Evolutionary conservation across 495 filamentous ascomycete species (phyloP), one percentile per base, ranked within the genome.

Genomic region (Aspergillus sparsus): DNA sequence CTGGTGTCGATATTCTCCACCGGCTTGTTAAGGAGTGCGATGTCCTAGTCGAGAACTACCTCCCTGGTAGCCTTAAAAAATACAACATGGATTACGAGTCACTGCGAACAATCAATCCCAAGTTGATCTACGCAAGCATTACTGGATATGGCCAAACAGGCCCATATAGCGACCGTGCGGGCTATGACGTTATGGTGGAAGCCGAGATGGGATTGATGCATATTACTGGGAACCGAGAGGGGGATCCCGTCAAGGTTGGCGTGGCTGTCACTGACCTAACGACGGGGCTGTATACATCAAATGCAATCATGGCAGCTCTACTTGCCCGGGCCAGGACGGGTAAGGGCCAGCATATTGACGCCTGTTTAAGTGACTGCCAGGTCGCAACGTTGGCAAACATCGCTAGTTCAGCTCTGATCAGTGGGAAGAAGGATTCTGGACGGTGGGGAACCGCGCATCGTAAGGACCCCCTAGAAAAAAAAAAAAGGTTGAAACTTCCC

Each of bases 181-280:
- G 94, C 10, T 98, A 98, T 77, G 94, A 98, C 74, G 95, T 98
- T 58, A 98, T 98, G 92, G 95, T 98, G 0, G 94, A 98, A 74
- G 95, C 93, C 44, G 94, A 98, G 72, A 91, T 98, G 79, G 94
- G 94, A 6, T 69, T 98, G 56, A 98, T 98, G 94, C 95, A 98
- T 70, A 98, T 98, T 55, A 98, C 94, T 0, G 94, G 94, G 10
- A 80, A 81, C 44, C 77, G 90, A 63, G 91, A 96, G 57, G 91
- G 94, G 0, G 89, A 92, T 2, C 95, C 95, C 0, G 95, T 97
- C 12, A 98, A 98, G 74, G 94, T 98, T 2, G 94, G 94, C 5
- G 94, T 98, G 12, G 94, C 94, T 6, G 93, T 98, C 7, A 98
- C 95, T 0, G 94, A 98, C 70, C 73, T 98, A 53, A 98, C 94